Evolutionary conservation across 1,139 yeast species (phyloP), one percentile per base, ranked within the genome.

Genomic region (Taiozyma onychis): DNA sequence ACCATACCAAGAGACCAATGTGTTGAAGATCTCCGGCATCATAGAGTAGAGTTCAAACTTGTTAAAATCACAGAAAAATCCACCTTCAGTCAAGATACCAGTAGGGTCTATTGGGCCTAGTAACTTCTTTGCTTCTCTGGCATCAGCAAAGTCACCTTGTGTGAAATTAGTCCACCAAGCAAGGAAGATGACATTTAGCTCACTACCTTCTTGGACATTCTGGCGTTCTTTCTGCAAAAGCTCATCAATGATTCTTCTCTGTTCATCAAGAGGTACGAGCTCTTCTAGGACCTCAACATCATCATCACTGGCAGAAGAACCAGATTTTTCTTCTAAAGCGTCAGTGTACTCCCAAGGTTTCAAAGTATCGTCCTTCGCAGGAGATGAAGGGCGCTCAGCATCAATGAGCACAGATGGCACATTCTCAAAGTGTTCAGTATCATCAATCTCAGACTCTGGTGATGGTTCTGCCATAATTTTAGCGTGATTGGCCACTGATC

Each of bases 1-100:
- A 0, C 85, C 87, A 63, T 82, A 83, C 84, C 85, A 80, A 28
- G 72, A 69, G 1, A 64, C 63, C 16, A 84, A 64, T 50, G 71
- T 59, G 3, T 69, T 60, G 58, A 78, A 83, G 2, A 74, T 71
- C 2, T 65, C 63, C 2, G 74, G 73, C 0, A 78, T 68, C 0
- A 82, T 63, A 8, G 71, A 59, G 5, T 58, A 47, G 47, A 70
- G 64, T 2, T 74, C 72, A 42, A 55, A 48, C 14, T 49, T 48
- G 5, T 59, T 55, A 44, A 57, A 61, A 44, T 69, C 70, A 34
- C 60, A 65, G 45, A 72, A 59, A 3, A 69, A 55, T 1, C 68
- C 70, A 45, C 57, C 62, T 28, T 63, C 66, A 39, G 50, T 55
- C 13, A 65, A 54, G 39, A 71, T 64, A 0, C 64, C 59, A 1